Conservation (phyloP, 2,329 filamentous ascomycete species). For the Cytospora leucostoma region DNA sequence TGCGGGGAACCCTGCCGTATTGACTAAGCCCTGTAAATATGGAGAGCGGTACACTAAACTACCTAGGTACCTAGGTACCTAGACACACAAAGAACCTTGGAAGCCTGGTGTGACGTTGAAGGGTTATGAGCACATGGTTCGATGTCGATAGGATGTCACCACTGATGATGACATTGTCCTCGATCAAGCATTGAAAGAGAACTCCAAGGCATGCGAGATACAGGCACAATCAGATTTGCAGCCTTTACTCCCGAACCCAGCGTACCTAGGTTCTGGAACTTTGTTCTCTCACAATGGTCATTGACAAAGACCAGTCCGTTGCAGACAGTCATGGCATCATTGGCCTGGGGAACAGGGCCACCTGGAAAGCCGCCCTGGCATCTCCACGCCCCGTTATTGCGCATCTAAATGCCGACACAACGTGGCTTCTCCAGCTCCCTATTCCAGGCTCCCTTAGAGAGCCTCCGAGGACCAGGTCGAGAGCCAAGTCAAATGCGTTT, state of each 20-base stretch:
- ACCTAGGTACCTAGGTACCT: background rate
- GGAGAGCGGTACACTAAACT: background rate
- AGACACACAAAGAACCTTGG: too few species aligned
- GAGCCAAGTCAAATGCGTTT: conserved; percentile 38
- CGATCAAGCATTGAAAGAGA: too few species aligned
- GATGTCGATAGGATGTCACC: background rate
- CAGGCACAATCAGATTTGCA: background rate
- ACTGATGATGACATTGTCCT: background rate
- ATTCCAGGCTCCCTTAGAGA: conserved; percentile 43
- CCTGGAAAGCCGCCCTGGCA: conserved; percentile 28
- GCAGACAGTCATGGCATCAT: conserved; percentile 1
- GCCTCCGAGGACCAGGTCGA: background rate
- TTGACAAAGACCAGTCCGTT: background rate
- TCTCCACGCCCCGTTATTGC: conserved; percentile 50
- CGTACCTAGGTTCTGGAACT: background rate
- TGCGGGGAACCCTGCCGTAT: background rate
- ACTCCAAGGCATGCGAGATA: background rate
- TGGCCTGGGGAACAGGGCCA: conserved; percentile 23
- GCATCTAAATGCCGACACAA: conserved; percentile 68
- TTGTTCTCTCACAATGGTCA: conserved; percentile 1
- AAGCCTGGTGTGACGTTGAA: background rate
- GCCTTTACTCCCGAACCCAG: background rate
- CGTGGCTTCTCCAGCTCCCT: conserved; percentile 67
- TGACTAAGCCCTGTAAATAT: background rate
- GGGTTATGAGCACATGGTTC: background rate